Evolutionary conservation across 2,329 filamentous ascomycete species (phyloP), one percentile per base, ranked within the genome.

Genomic region (Teratosphaeria gauchensis): DNA sequence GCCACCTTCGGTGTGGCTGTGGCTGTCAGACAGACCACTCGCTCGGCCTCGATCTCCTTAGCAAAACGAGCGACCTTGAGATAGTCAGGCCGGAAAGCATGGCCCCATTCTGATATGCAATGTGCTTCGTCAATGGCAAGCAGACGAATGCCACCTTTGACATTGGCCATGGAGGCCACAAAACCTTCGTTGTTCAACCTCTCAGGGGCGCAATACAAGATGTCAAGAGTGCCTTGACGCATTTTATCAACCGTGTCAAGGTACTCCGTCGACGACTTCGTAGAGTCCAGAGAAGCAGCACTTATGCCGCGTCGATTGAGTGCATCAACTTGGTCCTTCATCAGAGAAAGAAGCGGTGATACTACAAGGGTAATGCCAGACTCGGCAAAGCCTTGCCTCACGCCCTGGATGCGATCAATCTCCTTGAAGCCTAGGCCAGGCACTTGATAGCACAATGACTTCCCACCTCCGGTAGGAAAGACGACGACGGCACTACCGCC

Each of bases 21-120:
- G 6, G 94, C 94, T 28, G 94, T 99, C 66, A 99, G 77, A 3
- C 94, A 94, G 83, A 99, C 96, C 38, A 96, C 81, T 0, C 94
- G 94, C 3, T 97, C 89, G 1, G 83, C 82, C 0, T 86, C 84
- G 65, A 92, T 92, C 56, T 82, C 83, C 48, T 77, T 73, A 53
- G 92, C 83, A 52, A 96, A 78, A 59, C 90, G 4, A 97, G 78
- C 35, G 83, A 83, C 73, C 95, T 96, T 64, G 84, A 85, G 0
- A 76, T 99, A 99, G 71, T 97, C 92, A 0, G 92, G 92, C 53
- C 94, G 84, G 71, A 99, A 99, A 72, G 99, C 94, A 66, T 99
- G 94, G 0, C 94, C 94, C 94, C 94, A 99, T 77, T 99, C 92
- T 72, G 94, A 97, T 30, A 99, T 92, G 73, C 94, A 99, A 72